Evolutionary conservation across 768 basidiomycete species (phyloP).

Genomic region (Leucocoprinus leucothites): DNA sequence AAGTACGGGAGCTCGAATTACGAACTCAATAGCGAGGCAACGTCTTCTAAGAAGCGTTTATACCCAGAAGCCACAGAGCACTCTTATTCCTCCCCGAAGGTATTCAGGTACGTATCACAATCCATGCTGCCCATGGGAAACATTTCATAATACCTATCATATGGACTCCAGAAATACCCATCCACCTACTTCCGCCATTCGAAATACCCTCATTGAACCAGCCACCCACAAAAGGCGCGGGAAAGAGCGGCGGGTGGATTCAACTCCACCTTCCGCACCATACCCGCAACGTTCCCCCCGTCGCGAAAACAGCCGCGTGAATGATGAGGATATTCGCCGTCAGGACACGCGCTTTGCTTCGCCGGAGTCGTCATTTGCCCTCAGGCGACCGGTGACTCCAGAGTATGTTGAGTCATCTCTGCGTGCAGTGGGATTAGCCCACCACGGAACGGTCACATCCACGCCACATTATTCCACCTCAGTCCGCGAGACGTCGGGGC

Average conservation of each 20-base stretch:
- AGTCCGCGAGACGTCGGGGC: too few relatives aligned
- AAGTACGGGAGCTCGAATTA: neutral
- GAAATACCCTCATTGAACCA: neutral
- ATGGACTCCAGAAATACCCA: neutral
- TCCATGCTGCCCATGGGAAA: too few relatives aligned
- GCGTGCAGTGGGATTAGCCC: neutral
- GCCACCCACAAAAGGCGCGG: neutral
- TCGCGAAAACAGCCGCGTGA: constrained; percentile 7
- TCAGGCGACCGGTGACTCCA: neutral
- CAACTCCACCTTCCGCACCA: neutral
- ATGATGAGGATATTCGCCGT: neutral
- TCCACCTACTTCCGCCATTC: constrained; percentile 11
- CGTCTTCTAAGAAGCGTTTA: constrained; percentile 4
- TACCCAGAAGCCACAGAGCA: neutral
- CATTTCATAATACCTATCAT: neutral
- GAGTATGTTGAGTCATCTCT: neutral
- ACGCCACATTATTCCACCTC: neutral
- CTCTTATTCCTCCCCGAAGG: constrained; percentile 7
- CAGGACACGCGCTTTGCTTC: neutral
- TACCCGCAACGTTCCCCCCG: constrained; percentile 1
- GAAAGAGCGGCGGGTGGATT: neutral
- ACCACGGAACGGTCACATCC: neutral
- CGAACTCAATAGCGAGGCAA: neutral
- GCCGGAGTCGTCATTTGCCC: constrained; percentile 3
- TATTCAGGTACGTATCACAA: neutral